Evolutionary conservation across 2,329 filamentous ascomycete genomes (phyloP), one percentile per base, ranked within the genome.

Genomic region (Calonectria multiphialidica): DNA sequence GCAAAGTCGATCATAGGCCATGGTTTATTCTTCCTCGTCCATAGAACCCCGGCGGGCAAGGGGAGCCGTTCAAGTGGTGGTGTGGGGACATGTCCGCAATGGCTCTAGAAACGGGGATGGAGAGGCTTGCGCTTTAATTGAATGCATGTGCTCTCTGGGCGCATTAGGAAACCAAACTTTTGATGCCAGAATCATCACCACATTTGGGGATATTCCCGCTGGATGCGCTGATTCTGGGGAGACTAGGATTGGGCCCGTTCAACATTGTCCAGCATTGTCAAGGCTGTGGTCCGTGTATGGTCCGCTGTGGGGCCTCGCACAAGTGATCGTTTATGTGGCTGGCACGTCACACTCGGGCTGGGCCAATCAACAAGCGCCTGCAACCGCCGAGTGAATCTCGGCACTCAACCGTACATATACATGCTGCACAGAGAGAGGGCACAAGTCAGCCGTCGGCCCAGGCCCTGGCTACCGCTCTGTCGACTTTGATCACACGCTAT

Each of bases 401-500:
- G 67, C n/a, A 70, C 61, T 49, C 63, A 44, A 30, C 35, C 37
- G 37, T 12, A 66, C 49, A 53, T 42, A 18, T n/a, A 66, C 47
- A 53, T 42, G 23, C 8, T 42, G 55, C 35, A 61, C 44, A 25
- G 40, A 35, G 57, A 44, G 16, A 44, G n/a, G 35, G 37, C 37
- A 15, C n/a, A 33, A 44, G 35, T 18, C 53, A 40, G 53, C n/a
- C 57, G 13, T 3, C 57, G 37, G 57, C 57, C 37, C 28, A 62
- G 57, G 15, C 37, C 21, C 33, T 40, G 40, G 53, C 33, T 37
- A 69, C 33, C 3, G 44, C 53, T 63, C 35, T 44, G 55, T 44
- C 40, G 57, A 62, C 53, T 33, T 45, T 66, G 76, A 68, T 75
- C 75, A 74, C 74, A 70, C 72, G 75, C 66, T 72, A 78, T 77